Percentiles rank a stretch among this genome's conserved stretches.
These are phyloP conservation scores for Phytophthora pistaciae DNA, from an alignment of 352 stramenopile species.

Conservation along the genomic window DNA sequence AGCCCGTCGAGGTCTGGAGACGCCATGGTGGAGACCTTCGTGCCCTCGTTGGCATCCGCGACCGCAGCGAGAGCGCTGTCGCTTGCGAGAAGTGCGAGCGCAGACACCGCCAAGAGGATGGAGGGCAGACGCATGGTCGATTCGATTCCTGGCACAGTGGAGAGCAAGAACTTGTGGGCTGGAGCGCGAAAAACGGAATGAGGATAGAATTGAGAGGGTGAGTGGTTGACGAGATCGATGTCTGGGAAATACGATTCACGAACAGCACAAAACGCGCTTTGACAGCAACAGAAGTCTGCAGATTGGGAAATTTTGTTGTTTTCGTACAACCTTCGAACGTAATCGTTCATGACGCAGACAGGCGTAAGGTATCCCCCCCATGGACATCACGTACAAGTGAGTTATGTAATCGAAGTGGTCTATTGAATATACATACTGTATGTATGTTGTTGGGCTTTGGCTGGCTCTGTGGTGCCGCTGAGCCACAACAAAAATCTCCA, in stretches of 20 bases:
- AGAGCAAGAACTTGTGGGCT: not conserved
- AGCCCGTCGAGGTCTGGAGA: not conserved
- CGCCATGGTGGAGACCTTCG: not conserved
- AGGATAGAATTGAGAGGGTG: not conserved
- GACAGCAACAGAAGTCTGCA: not conserved
- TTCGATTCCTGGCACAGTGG: not conserved
- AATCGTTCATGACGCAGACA: too few relatives aligned
- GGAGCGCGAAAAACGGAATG: not conserved
- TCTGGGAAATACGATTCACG: not conserved
- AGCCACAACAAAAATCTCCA: too few relatives aligned
- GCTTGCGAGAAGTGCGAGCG: not conserved
- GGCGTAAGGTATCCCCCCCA: too few relatives aligned
- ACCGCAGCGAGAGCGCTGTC: not conserved
- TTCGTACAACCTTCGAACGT: too few relatives aligned
- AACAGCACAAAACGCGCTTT: not conserved
- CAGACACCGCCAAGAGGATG: not conserved
- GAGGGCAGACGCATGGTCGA: not conserved
- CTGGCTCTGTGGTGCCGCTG: too few relatives aligned
- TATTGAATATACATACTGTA: too few relatives aligned
- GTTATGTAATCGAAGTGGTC: too few relatives aligned
- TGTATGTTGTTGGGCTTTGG: too few relatives aligned
- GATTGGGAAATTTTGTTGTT: too few relatives aligned
- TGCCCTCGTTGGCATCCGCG: not conserved
- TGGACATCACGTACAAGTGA: too few relatives aligned
- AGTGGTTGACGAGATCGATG: not conserved